These are phyloP conservation scores for Bryoglossum gracile DNA, from an alignment of 495 filamentous ascomycete genomes.

Conservation along the genomic window DNA sequence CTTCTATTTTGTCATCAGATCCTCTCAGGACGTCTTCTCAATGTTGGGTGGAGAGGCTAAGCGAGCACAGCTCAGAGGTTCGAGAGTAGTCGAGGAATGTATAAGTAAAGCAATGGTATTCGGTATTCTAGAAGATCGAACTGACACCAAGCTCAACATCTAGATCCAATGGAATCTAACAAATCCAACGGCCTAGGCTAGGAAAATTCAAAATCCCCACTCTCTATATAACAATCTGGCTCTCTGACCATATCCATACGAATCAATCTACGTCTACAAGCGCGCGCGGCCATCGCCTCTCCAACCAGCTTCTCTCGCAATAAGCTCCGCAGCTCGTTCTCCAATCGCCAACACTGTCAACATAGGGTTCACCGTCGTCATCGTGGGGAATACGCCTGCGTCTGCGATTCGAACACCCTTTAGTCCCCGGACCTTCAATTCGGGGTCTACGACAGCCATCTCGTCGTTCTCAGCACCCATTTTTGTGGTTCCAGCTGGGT, in stretches of 20 bases:
- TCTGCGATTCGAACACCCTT: constrained; percentile 51
- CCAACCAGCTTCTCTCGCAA: constrained; percentile 38
- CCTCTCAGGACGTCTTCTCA: no score
- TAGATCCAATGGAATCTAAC: no score
- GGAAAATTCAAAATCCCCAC: neutral
- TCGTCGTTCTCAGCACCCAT: constrained; percentile 67
- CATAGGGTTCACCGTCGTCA: constrained; percentile 56
- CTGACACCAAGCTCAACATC: no score
- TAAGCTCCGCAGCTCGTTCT: constrained; percentile 56
- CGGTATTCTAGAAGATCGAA: no score
- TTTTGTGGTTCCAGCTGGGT: constrained; percentile 79
- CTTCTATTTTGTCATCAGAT: no score
- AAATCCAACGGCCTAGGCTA: neutral
- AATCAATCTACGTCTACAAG: constrained; percentile 7
- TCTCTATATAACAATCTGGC: neutral
- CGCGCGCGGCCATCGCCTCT: constrained; percentile 18
- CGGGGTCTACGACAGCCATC: constrained; percentile 53
- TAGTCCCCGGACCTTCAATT: constrained; percentile 47
- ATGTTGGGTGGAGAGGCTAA: neutral
- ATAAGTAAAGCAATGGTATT: no score
- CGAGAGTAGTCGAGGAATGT: no score
- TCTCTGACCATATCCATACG: neutral
- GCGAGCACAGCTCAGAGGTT: no score
- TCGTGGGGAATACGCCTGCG: constrained; percentile 52
- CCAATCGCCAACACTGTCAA: constrained; percentile 58